phyloP scores from a whole-genome alignment of 2,329 filamentous ascomycete genomes.

The Rutstroemia sp. region DNA sequence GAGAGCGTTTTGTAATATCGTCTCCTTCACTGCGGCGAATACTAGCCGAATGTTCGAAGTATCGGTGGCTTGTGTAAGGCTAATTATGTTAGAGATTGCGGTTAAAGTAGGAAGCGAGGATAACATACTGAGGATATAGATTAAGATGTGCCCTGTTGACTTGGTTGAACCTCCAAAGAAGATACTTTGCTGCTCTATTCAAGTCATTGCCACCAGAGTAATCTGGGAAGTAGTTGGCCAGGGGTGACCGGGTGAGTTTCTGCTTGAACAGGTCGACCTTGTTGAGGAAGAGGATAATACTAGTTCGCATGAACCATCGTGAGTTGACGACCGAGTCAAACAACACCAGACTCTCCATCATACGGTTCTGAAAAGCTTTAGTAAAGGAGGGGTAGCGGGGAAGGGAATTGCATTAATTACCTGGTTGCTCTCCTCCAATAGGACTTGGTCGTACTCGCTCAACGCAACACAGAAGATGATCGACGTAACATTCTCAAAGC shows the following conservation, averaged over 20 bases:
- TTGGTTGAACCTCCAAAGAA: slow-evolving; percentile 97
- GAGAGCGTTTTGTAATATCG: slow-evolving; percentile 94
- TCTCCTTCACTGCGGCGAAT: slow-evolving; percentile 97
- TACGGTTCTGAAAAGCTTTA: slow-evolving; percentile 66
- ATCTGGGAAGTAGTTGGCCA: slow-evolving; percentile 95
- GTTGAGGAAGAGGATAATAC: slow-evolving; percentile 97
- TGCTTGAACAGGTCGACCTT: slow-evolving; percentile 98
- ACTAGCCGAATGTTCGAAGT: slow-evolving; percentile 97
- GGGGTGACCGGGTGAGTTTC: slow-evolving; percentile 80
- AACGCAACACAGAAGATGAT: slow-evolving; percentile 99
- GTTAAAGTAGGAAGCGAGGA: neutral
- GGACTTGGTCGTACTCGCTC: slow-evolving; percentile 96
- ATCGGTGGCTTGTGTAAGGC: slow-evolving; percentile 96
- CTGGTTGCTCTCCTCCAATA: slow-evolving; percentile 95
- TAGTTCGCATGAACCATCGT: slow-evolving; percentile 97
- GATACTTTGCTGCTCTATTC: slow-evolving; percentile 94
- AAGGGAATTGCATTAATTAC: slow-evolving; percentile 41
- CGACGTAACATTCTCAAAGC: slow-evolving; percentile 98
- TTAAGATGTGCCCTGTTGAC: slow-evolving; percentile 95
- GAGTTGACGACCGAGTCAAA: slow-evolving; percentile 99
- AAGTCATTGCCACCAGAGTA: slow-evolving; percentile 97
- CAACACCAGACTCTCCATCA: slow-evolving; percentile 96
- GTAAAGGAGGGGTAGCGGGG: neutral
- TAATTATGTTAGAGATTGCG: slow-evolving; percentile 34
- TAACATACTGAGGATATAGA: slow-evolving; percentile 87